These are phyloP conservation scores for Hygrocybe coccinea DNA, from an alignment of 768 basidiomycete genomes.

Conservation along the genomic window DNA sequence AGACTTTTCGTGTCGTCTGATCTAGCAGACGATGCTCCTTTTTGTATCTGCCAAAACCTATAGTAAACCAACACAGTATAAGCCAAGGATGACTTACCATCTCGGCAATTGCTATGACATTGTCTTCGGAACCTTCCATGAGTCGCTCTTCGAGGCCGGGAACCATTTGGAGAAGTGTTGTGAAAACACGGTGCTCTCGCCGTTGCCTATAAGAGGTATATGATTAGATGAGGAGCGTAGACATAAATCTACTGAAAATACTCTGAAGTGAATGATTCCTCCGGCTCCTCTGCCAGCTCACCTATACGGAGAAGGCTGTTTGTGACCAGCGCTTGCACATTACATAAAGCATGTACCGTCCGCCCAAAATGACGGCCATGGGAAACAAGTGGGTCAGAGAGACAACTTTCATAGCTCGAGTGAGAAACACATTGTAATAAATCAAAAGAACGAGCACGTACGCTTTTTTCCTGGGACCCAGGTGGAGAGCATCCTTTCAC, in stretches of 20 bases:
- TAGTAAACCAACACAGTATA: too few relatives aligned
- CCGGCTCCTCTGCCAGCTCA: not conserved
- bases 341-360: not conserved
- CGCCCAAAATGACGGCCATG: not conserved
- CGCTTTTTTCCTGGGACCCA: not conserved
- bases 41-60: not conserved
- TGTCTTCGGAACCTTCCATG: slow-evolving; percentile 1
- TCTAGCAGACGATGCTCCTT: not conserved
- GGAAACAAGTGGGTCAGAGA: not conserved
- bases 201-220: not conserved
- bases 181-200: not conserved
- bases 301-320: not conserved
- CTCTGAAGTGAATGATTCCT: not conserved
- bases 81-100: slow-evolving; percentile 1
- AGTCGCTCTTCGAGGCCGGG: slow-evolving; percentile 1
- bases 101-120: not conserved
- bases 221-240: not conserved
- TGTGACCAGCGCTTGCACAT: not conserved
- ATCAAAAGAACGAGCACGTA: not conserved
- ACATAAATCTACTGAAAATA: not conserved
- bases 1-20: slow-evolving; percentile 1
- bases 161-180: slow-evolving; percentile 1
- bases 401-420: not conserved
- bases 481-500: not conserved
- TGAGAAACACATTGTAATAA: not conserved